Base-by-base conservation (phyloP, 345 rosid genomes). In the Hibiscus mutabilis region DNA sequence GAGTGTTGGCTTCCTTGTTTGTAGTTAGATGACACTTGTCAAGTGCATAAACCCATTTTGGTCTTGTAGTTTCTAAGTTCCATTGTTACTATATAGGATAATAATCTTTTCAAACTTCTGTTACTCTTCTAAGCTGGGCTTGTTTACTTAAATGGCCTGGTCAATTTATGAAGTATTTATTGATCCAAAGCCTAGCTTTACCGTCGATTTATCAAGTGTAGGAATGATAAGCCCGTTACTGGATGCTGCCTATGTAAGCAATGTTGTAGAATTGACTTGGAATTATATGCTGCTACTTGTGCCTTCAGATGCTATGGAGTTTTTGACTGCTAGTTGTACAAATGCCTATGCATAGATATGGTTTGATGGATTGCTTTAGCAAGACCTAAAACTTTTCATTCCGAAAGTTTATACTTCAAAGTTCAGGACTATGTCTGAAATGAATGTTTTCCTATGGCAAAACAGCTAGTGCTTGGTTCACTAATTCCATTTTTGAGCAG, bases 401-500 rank as follows among this genome's bases (percentile, higher is more conserved):
- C 46, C 24, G 16, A 60, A 31, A 60, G 5, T 31, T 60, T 1
- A 37, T 29, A 60, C 31, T 31, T 16, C 33, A 35, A 63, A 40
- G 47, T 18, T 37, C 9, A 11, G 16, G 27, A 37, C 68, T 5
- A 9, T 21, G 16, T 42, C 18, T 21, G 31, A 21, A 21, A 21
- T 64, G 27, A 40, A 64, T 40, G 15, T 64, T 12, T 22, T 40
- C 9, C 31, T 19, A 37, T 63, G 68, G 29, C 52, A 21, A 6
- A 42, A 22, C 53, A 21, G 5, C 33, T 22, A 14, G 29, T 13
- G 31, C 12, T 42, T 2, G 31, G 52, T 25, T 64, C 33, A 13
- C 46, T 42, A 40, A 42, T 64, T 35, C 33, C 25, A 0, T 35
- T 22, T 8, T 44, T 44, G 53, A 78, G 71, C 81, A 92, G 99